Evolutionary conservation across 164 flowering plant genomes (phyloP).

Genomic region (Stephania yunnanensis): DNA sequence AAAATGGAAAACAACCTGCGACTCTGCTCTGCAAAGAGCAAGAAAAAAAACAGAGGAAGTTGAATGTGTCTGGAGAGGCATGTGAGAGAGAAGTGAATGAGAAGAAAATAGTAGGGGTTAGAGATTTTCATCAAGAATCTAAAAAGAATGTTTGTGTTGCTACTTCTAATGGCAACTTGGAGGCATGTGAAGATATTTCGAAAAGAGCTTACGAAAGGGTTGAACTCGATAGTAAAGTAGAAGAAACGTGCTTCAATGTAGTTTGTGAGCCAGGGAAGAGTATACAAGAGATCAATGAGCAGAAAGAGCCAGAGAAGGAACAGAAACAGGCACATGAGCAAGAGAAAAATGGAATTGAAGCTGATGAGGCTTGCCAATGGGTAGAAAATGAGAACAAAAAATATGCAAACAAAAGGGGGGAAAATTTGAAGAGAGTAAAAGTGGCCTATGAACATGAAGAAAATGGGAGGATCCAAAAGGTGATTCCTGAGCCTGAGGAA

Average conservation of each 20-base stretch:
- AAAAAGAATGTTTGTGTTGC: neutral
- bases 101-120: constrained; percentile 14
- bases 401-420: constrained; percentile 14
- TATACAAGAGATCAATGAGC: constrained; percentile 1
- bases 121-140: constrained; percentile 13
- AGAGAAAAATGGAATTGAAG: constrained; percentile 1
- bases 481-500: constrained; percentile 12
- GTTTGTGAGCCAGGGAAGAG: constrained; percentile 11
- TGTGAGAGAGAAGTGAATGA: constrained; percentile 8
- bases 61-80: constrained; percentile 20
- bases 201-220: neutral
- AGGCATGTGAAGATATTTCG: neutral
- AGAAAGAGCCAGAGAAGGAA: constrained; percentile 16
- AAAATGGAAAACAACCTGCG: constrained; percentile 11
- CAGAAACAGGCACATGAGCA: constrained; percentile 1
- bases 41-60: constrained; percentile 18
- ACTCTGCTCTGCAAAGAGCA: constrained; percentile 11
- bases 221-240: neutral
- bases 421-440: constrained; percentile 16
- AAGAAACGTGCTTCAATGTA: constrained; percentile 9
- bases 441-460: constrained; percentile 10
- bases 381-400: constrained; percentile 20
- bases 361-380: constrained; percentile 12
- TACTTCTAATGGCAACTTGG: neutral
- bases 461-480: constrained; percentile 11